Evolutionary conservation across 2,329 filamentous ascomycete genomes (phyloP), one percentile per base, ranked within the genome.

Genomic region (Didymella pinodella): DNA sequence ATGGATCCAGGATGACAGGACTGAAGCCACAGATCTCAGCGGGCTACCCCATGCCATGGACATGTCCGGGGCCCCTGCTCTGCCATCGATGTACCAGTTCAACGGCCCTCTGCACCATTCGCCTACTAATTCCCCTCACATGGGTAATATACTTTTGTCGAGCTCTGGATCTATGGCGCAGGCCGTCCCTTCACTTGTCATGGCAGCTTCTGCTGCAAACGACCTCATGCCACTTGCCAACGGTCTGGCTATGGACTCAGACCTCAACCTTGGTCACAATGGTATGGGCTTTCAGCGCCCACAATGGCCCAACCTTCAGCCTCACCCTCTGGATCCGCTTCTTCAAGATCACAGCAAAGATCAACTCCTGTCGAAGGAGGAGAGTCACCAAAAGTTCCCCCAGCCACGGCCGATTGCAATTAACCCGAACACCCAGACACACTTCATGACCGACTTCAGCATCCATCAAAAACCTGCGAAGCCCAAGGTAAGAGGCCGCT

Each of bases 401-500:
- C 72, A 76, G 36, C 74, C 71, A 25, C 69, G 76, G 18, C 75
- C 77, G 3, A 74, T 78, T 48, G 77, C 76, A 1, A 77, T 78
- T 61, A 78, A 75, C 20, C 70, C 73, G 7, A 71, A 74, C 25
- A 64, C 67, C 7, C 72, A 75, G 47, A 67, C 74, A 2, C 75
- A 77, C 54, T 77, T 78, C 63, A 77, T 72, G 5, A 75, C 75
- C 28, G 71, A 77, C 53, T 77, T 78, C 53, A 77, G 74, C 57
- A 71, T 78, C 57, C 75, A 77, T 34, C 74, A 75, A 52, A 77
- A 78, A 65, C 70, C 75, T 28, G 38, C 70, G 8, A 76, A 70
- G 66, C 81, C 63, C 74, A 85, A 85, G 63, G 81, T 83, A 6
- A 80, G 86, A 43, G 83, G 83, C 3, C 79, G 82, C n/a, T 88